These are phyloP conservation scores for Exserohilum turcica DNA, from an alignment of 2,329 filamentous ascomycete genomes.

Conservation along the genomic window DNA sequence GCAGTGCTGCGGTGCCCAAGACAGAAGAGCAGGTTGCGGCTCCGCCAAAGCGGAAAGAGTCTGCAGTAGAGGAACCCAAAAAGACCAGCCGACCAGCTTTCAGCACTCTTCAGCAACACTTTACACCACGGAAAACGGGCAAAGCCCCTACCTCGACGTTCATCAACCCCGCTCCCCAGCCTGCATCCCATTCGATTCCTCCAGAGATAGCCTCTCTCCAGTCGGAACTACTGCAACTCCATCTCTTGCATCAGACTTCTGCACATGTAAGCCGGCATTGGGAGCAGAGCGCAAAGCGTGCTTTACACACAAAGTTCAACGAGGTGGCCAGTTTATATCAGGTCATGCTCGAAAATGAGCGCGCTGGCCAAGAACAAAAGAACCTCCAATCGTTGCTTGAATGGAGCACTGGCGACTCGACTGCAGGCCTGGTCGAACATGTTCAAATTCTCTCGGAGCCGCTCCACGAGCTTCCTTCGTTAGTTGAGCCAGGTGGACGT, in stretches of 20 bases:
- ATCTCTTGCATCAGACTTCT: slow-evolving; percentile 41
- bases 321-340: slow-evolving; percentile 45
- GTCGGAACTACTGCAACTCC: slow-evolving; percentile 47
- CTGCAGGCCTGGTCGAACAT: slow-evolving; percentile 39
- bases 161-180: slow-evolving; percentile 37
- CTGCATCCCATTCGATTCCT: slow-evolving; percentile 27
- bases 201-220: slow-evolving; percentile 42
- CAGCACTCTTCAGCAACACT: slow-evolving; percentile 48
- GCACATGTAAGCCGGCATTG: slow-evolving; percentile 32
- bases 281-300: slow-evolving; percentile 41
- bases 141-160: slow-evolving; percentile 46
- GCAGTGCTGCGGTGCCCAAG: slow-evolving; percentile 12
- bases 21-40: slow-evolving; percentile 16
- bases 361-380: slow-evolving; percentile 43
- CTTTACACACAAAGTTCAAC: slow-evolving; percentile 41
- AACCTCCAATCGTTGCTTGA: slow-evolving; percentile 45
- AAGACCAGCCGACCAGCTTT: slow-evolving; percentile 42
- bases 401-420: slow-evolving; percentile 38
- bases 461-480: slow-evolving; percentile 43
- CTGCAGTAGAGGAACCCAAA: slow-evolving; percentile 28
- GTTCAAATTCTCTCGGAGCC: slow-evolving; percentile 45
- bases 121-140: slow-evolving; percentile 44
- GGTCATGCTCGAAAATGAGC: slow-evolving; percentile 44
- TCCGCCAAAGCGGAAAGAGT: slow-evolving; percentile 25
- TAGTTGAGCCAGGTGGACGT: slow-evolving; percentile 42